Percentiles rank a stretch among this genome's conserved stretches.
Conservation (phyloP, 257 asterid genomes). For the Avicennia marina region DNA sequence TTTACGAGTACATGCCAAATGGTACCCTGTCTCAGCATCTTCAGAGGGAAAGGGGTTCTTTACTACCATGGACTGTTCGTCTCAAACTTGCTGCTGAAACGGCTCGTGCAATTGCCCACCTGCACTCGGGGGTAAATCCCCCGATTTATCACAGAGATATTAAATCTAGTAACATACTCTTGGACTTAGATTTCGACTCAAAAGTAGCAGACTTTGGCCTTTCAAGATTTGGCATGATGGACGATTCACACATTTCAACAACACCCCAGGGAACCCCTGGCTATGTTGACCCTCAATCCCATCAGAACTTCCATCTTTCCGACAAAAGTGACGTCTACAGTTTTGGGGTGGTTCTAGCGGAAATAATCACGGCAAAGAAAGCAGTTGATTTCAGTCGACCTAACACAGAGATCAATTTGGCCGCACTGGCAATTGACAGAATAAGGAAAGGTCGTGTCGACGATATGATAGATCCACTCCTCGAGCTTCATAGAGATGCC, state of each 20-base stretch:
- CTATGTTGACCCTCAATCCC: no score
- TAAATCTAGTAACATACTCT: constrained; percentile 76
- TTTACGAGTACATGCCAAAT: constrained; percentile 83
- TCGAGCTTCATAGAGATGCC: constrained; percentile 81
- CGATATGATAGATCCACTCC: constrained; percentile 70
- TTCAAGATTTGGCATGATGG: constrained; percentile 80
- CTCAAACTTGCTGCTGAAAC: constrained; percentile 81
- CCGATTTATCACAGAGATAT: constrained; percentile 89
- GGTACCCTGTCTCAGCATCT: constrained; percentile 90
- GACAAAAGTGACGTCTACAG: no score
- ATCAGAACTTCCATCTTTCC: no score
- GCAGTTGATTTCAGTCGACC: constrained; percentile 84
- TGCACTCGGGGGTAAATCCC: constrained; percentile 70
- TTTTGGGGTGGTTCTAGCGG: constrained; percentile 93
- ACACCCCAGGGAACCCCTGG: constrained; percentile 98
- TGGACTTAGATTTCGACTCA: constrained; percentile 65
- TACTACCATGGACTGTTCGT: constrained; percentile 80
- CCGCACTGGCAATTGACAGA: constrained; percentile 76
- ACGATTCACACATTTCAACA: constrained; percentile 86
- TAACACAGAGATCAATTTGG: constrained; percentile 71
- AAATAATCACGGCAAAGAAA: constrained; percentile 72
- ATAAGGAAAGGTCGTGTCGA: constrained; percentile 80
- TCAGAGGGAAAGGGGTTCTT: constrained; percentile 54
- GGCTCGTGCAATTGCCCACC: constrained; percentile 81
- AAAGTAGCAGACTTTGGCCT: constrained; percentile 96